Conservation (phyloP, 345 rosid species). For the Eucalyptus fibrosa region DNA sequence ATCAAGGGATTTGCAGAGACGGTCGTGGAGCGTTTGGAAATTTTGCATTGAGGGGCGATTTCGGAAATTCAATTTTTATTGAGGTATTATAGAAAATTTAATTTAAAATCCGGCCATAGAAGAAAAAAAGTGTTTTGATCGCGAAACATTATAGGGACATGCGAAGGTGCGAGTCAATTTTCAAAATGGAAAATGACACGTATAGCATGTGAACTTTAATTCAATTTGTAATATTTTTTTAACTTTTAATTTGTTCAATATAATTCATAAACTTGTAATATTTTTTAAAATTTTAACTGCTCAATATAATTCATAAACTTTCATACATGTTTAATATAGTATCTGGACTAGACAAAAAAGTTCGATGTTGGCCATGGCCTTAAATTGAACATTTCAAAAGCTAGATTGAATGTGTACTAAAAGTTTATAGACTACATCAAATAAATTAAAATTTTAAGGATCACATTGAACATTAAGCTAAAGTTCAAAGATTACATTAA, state of each 20-base stretch:
- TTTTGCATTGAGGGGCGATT: background rate
- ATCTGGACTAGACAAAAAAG: no score
- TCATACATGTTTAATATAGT: rapidly evolving
- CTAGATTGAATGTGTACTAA: rapidly evolving
- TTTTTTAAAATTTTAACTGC: rapidly evolving
- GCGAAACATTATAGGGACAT: background rate
- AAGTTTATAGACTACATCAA: rapidly evolving
- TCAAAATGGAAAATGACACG: background rate
- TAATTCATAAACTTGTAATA: no score
- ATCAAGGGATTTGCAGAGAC: background rate
- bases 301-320: no score
- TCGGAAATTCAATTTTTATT: background rate
- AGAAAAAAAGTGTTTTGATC: background rate
- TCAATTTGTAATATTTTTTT: rapidly evolving
- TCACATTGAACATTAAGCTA: no score
- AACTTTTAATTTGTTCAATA: no score
- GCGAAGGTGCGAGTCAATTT: background rate
- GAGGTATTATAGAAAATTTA: background rate
- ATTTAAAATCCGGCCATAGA: background rate
- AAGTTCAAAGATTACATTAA: no score
- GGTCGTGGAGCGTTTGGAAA: background rate
- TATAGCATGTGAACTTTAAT: rapidly evolving
- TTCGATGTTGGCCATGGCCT: no score
- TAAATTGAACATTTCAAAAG: no score
- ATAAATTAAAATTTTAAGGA: no score